Evolutionary conservation across 2,329 filamentous ascomycete species (phyloP), one percentile per base, ranked within the genome.

Genomic region (Mycosphaerella arachidis): DNA sequence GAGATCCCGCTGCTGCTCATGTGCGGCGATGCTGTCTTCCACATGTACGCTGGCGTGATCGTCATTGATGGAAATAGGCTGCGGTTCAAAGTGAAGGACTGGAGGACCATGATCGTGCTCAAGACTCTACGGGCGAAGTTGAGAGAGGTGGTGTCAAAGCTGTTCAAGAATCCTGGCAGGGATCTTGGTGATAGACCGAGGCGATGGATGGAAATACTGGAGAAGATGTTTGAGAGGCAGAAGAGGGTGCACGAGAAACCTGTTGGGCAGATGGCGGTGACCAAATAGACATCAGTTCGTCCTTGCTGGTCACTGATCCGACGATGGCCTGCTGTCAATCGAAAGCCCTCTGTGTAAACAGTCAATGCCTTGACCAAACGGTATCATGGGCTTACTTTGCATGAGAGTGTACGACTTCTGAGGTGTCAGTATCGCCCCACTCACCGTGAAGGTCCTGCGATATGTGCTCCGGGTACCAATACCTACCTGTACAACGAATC

Each of bases 61-160:
- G 83, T 91, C 20, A 82, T 99, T 48, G 94, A 97, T 72, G 89
- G 91, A 48, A 96, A 96, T 72, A 84, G 92, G 31, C 84, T 93
- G 53, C 85, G 91, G 53, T 96, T 97, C 72, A 84, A 88, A 24
- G 83, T 95, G 0, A 83, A 86, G 4, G 90, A 96, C 71, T 97
- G 93, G 92, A 95, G 92, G 76, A 88, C 88, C 0, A 87, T 94
- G 82, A 84, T 96, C 37, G 92, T 89, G n/a, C 78, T 99, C 70
- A 97, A 97, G 76, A 85, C 86, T 6, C 78, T 97, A 56, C 84
- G 91, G 20, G 79, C 81, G 1, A 83, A 89, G 29, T 79, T 96
- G 18, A 86, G 88, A 65, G 91, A 96, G 66, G 84, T 95, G 45
- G 79, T 96, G 51, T 85, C 84, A 0, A 81, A 83, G 31, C 82